Evolutionary conservation across 495 filamentous ascomycete genomes (phyloP).

Genomic region (Articulospora tetracladia): DNA sequence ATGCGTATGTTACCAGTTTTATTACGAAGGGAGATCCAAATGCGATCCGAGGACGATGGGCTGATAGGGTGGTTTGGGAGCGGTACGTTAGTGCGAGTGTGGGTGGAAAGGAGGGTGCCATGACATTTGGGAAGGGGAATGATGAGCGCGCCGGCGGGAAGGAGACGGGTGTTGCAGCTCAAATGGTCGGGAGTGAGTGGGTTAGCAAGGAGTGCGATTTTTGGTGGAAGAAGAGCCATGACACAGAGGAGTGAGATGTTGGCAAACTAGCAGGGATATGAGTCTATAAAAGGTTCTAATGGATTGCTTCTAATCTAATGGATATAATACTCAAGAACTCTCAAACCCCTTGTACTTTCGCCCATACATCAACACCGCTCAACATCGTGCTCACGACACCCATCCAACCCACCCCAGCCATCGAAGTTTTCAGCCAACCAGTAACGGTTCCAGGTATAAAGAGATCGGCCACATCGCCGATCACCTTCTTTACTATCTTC

Average conservation of each 20-base stretch:
- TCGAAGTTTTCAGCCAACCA: constrained; percentile 47
- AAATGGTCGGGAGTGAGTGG: constrained; percentile 12
- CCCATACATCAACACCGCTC: constrained; percentile 56
- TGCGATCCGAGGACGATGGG: constrained; percentile 17
- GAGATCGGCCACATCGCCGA: constrained; percentile 54
- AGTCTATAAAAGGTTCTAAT: neutral
- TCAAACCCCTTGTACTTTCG: constrained; percentile 27
- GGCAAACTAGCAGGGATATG: too few species aligned
- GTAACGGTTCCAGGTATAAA: constrained; percentile 49
- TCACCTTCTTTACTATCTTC: constrained; percentile 28
- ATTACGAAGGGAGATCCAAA: constrained; percentile 49
- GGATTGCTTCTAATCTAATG: neutral
- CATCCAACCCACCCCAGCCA: constrained; percentile 42
- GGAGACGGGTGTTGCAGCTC: constrained; percentile 5
- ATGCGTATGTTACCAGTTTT: constrained; percentile 53
- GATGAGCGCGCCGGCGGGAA: constrained; percentile 49
- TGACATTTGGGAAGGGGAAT: constrained; percentile 61
- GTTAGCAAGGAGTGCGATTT: constrained; percentile 14
- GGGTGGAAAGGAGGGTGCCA: constrained; percentile 22
- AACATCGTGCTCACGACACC: constrained; percentile 59
- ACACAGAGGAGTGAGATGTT: constrained; percentile 8
- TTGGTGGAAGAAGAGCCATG: constrained; percentile 16
- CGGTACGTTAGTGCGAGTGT: constrained; percentile 2
- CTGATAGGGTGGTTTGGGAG: constrained; percentile 10
- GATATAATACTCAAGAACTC: neutral